Evolutionary conservation across 108 stramenopile species (phyloP).

Genomic region (Stephanodiscus triporus): DNA sequence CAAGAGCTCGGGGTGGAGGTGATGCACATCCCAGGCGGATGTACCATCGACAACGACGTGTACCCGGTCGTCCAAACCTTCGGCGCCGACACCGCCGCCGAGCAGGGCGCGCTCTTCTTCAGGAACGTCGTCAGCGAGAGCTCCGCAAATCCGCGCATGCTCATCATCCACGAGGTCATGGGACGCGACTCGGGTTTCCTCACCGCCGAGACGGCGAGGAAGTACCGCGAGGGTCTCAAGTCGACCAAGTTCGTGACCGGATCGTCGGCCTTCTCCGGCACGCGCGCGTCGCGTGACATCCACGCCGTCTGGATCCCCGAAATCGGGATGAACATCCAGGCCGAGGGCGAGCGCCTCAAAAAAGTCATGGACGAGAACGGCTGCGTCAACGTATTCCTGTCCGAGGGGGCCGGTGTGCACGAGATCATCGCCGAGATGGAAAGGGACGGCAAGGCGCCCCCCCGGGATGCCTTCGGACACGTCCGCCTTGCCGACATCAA

Average conservation of each 20-base stretch:
- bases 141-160: conserved; percentile 91
- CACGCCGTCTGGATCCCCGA: conserved; percentile 95
- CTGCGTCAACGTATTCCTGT: conserved; percentile 90
- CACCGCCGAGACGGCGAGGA: conserved; percentile 79
- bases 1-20: too few relatives aligned
- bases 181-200: conserved; percentile 90
- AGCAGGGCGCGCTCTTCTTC: conserved; percentile 87
- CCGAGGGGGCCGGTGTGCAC: conserved; percentile 88
- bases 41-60: conserved; percentile 89
- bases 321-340: conserved; percentile 63
- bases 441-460: conserved; percentile 57
- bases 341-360: conserved; percentile 83
- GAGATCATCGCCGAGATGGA: conserved; percentile 89
- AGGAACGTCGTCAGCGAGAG: conserved; percentile 82
- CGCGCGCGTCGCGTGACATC: conserved; percentile 65
- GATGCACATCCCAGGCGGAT: too few relatives aligned
- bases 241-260: conserved; percentile 48
- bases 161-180: conserved; percentile 93
- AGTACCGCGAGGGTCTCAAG: conserved; percentile 69
- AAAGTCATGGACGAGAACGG: conserved; percentile 86
- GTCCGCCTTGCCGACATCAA: conserved; percentile 87
- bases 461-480: conserved; percentile 93
- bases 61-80: conserved; percentile 89
- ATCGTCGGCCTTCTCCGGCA: conserved; percentile 47
- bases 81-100: conserved; percentile 90